A percentile compares a stretch with the other conserved stretches of the same genome.
phyloP scores from a whole-genome alignment of 306 rosid genomes.

The Dicorynia guianensis region DNA sequence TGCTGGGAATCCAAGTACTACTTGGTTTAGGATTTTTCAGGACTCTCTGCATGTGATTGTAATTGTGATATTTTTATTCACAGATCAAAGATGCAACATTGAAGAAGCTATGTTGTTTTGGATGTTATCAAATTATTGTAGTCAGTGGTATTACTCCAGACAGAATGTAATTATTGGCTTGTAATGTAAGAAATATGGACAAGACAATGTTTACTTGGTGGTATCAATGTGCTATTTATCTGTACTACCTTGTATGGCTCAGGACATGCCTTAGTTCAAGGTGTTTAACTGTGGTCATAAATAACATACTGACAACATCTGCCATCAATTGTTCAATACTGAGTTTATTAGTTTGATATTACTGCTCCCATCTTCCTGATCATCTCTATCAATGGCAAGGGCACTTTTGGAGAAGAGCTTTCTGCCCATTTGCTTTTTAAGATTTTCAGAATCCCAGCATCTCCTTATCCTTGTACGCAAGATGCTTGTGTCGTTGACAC shows the following conservation, averaged over 20 bases:
- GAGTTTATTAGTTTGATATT: too few species aligned
- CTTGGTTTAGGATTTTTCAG: background rate
- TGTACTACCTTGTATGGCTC: conserved; percentile 1
- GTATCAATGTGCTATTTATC: conserved; percentile 2
- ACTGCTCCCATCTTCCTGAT: too few species aligned
- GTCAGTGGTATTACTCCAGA: too few species aligned
- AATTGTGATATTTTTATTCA: background rate
- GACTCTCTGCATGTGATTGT: background rate
- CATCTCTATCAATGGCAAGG: too few species aligned
- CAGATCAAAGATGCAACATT: conserved; percentile 5
- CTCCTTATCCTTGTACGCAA: too few species aligned
- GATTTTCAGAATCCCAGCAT: too few species aligned
- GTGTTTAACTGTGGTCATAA: background rate
- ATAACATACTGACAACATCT: conserved; percentile 9
- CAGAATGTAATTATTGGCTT: background rate
- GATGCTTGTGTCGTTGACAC: too few species aligned
- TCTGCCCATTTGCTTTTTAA: too few species aligned
- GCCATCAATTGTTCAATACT: background rate
- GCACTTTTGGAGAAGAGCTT: too few species aligned
- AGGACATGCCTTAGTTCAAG: conserved; percentile 2
- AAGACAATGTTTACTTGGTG: conserved; percentile 4
- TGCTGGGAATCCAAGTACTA: background rate
- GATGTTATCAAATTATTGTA: background rate
- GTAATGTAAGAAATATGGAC: conserved; percentile 12
- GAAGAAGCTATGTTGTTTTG: conserved; percentile 3